Evolutionary conservation across 495 filamentous ascomycete genomes (phyloP).

Genomic region (Penicillium fimorum): DNA sequence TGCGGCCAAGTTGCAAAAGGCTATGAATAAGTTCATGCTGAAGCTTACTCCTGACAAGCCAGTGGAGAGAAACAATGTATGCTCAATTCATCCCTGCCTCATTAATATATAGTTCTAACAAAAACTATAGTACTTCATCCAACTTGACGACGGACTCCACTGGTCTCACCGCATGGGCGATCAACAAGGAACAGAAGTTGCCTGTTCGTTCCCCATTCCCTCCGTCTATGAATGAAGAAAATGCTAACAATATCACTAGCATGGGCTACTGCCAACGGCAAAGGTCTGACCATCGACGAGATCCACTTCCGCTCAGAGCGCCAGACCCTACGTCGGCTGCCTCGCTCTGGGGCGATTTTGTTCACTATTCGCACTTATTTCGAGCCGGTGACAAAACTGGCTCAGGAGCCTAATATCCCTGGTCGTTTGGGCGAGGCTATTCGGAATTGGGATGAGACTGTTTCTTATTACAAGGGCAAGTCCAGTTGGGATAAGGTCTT

Average conservation of each 20-base stretch:
- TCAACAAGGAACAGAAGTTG: slow-evolving; percentile 58
- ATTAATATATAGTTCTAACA: not conserved
- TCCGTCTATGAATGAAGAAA: not conserved
- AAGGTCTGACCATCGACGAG: slow-evolving; percentile 13
- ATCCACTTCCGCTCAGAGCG: slow-evolving; percentile 65
- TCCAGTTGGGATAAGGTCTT: slow-evolving; percentile 66
- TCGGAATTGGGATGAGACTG: slow-evolving; percentile 73
- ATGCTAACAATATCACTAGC: not conserved
- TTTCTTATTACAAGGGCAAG: slow-evolving; percentile 70
- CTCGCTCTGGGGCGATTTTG: slow-evolving; percentile 62
- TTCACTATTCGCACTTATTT: slow-evolving; percentile 71
- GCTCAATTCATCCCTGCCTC: not conserved
- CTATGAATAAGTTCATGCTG: slow-evolving; percentile 66
- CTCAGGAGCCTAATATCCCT: slow-evolving; percentile 60
- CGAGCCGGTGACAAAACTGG: slow-evolving; percentile 56
- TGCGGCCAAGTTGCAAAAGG: slow-evolving; percentile 66
- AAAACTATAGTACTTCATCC: slow-evolving; percentile 54
- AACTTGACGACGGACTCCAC: slow-evolving; percentile 62
- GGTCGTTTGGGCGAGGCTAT: slow-evolving; percentile 63
- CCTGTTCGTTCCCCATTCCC: slow-evolving; percentile 50
- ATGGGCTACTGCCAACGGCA: slow-evolving; percentile 19
- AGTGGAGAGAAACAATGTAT: slow-evolving; percentile 50
- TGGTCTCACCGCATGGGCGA: slow-evolving; percentile 66
- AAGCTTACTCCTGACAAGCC: slow-evolving; percentile 55
- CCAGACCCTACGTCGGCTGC: slow-evolving; percentile 65